Conservation (phyloP, 176 grass and related monocot species). For the maize (Zea mays) region DNA sequence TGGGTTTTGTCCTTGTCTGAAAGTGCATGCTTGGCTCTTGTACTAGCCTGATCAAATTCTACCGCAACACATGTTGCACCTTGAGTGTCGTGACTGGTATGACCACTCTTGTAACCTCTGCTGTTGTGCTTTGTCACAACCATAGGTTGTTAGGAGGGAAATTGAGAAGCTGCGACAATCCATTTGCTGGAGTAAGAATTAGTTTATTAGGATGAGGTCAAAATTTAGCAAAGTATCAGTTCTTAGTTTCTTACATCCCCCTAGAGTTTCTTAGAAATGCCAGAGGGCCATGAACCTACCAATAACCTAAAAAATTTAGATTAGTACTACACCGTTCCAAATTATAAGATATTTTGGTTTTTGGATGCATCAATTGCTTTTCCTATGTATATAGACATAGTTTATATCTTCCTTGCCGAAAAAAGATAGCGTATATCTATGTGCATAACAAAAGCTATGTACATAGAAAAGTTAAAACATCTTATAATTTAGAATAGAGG, state of each 20-base stretch:
- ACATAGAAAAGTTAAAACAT: neutral
- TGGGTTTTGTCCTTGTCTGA: neutral
- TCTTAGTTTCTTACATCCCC: neutral
- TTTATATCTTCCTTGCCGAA: neutral
- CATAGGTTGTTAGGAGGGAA: neutral
- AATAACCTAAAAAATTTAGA: neutral
- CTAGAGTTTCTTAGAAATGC: neutral
- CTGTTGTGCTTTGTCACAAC: neutral
- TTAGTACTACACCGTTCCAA: neutral
- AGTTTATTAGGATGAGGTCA: conserved; percentile 5
- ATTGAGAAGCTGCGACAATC: neutral
- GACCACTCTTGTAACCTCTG: neutral
- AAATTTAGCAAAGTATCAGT: neutral
- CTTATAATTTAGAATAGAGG: neutral
- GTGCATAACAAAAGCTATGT: neutral
- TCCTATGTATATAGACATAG: neutral
- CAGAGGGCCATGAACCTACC: neutral
- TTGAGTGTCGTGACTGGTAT: neutral
- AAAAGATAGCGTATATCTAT: neutral
- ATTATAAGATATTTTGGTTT: neutral
- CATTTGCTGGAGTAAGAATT: neutral
- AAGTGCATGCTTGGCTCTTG: neutral
- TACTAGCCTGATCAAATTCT: neutral
- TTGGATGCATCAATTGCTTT: neutral
- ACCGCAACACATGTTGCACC: neutral